Evolutionary conservation across 192 early-diverging fungal species (phyloP), one percentile per base, ranked within the genome.

Genomic region (Coemansia sp.): DNA sequence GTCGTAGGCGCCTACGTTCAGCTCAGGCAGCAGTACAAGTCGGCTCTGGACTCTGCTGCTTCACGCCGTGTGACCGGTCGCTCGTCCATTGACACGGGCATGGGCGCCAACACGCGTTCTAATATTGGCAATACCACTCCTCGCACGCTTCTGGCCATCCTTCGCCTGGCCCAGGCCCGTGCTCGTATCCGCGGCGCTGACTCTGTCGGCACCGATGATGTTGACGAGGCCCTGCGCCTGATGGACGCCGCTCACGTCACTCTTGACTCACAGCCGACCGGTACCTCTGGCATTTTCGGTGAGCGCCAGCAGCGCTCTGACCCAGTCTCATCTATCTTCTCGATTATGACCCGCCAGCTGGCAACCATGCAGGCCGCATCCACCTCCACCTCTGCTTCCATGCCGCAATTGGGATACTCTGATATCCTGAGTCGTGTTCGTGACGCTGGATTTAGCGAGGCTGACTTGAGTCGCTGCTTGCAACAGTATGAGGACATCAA

Each of bases 231-330:
- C 6, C 77, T 96, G 79, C 88, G 95, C 9, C 77, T 96, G 64
- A 88, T 95, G 82, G 91, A 96, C 62, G 93, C 98, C 6, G 93
- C 92, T 57, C 97, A 99, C 75, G 86, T 92, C 33, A 93, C 92
- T 21, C 85, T 88, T 6, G 88, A 94, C 51, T 75, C 86, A 44
- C 84, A 79, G 35, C 78, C 81, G 6, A 60, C 73, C 31, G 67
- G 39, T 21, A 48, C 62, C 40, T 46, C 69, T 3, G 66, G 68
- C 44, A 60, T 69, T 6, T 65, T 74, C 42, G 74, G 75, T 54
- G 77, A 82, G 56, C 74, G 62, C 72, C 81, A 36, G 62, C 62
- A 64, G 16, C 67, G 69, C 74, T 74, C 68, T 62, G 85, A 67
- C 67, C 71, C 62, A 73, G 83, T 45, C 86, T 92, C 69, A 62